phyloP scores from a whole-genome alignment of 2,329 filamentous ascomycete genomes.

The Colletotrichum australisinense region DNA sequence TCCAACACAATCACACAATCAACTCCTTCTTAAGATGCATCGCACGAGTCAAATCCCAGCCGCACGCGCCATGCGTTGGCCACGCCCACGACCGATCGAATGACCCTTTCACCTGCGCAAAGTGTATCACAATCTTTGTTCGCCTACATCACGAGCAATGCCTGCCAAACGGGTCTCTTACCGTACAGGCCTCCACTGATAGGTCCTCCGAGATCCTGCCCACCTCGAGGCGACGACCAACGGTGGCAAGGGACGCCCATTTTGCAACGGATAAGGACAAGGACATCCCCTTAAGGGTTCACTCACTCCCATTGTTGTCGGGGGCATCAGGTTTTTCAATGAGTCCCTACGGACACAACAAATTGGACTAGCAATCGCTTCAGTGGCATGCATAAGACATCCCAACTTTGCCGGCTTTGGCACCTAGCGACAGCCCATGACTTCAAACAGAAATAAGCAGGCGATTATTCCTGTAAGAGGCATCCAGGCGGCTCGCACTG shows the following conservation, averaged over 20 bases:
- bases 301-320: background rate
- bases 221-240: background rate
- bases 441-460: background rate
- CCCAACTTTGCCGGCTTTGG: background rate
- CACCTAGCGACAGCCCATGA: background rate
- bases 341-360: background rate
- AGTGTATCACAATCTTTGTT: slow-evolving; percentile 19
- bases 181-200: background rate
- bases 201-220: background rate
- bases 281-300: background rate
- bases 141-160: slow-evolving; percentile 2
- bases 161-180: slow-evolving; percentile 12
- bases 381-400: background rate
- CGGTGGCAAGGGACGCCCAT: background rate
- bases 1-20: background rate
- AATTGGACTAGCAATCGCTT: background rate
- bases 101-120: slow-evolving; percentile 18
- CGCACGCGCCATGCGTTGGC: slow-evolving; percentile 27
- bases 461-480: background rate
- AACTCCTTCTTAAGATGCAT: background rate
- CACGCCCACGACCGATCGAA: slow-evolving; percentile 19
- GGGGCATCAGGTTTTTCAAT: background rate
- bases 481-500: background rate
- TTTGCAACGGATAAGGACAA: background rate
- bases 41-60: slow-evolving; percentile 20